Evolutionary conservation across 1,139 yeast genomes (phyloP).

Genomic region (Yamadazyma oceani): DNA sequence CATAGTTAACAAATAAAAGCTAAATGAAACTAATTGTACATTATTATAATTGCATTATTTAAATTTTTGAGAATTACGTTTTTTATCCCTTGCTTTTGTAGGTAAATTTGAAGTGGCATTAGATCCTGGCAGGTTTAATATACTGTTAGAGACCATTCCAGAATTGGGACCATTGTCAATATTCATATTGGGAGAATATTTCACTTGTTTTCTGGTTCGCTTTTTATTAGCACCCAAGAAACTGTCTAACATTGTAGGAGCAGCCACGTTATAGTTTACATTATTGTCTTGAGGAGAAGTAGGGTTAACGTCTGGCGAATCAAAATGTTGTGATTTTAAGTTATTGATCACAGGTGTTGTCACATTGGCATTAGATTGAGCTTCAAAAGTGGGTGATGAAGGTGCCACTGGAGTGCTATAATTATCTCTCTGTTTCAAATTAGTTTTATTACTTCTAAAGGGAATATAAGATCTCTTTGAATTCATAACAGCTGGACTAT

Average conservation of each 20-base stretch:
- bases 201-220: slow-evolving; percentile 22
- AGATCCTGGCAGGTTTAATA: slow-evolving; percentile 10
- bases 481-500: slow-evolving; percentile 18
- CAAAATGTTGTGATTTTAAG: slow-evolving; percentile 8
- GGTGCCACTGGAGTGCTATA: slow-evolving; percentile 25
- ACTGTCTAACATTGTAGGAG: slow-evolving; percentile 26
- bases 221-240: slow-evolving; percentile 28
- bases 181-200: slow-evolving; percentile 9
- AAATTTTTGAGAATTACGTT: slow-evolving; percentile 23
- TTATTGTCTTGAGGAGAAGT: slow-evolving; percentile 2
- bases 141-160: not conserved
- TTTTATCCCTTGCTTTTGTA: slow-evolving; percentile 18
- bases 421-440: slow-evolving; percentile 19
- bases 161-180: slow-evolving; percentile 8
- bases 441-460: slow-evolving; percentile 36
- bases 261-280: too few relatives aligned
- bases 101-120: slow-evolving; percentile 13
- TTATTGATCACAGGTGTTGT: slow-evolving; percentile 4
- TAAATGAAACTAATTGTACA: too few relatives aligned
- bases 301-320: slow-evolving; percentile 8
- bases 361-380: slow-evolving; percentile 10
- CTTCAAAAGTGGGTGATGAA: slow-evolving; percentile 24
- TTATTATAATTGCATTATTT: too few relatives aligned
- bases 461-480: slow-evolving; percentile 44
- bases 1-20: too few relatives aligned